Percentiles rank a stretch among this genome's conserved stretches.
phyloP scores from a whole-genome alignment of 2,329 filamentous ascomycete species.

The Endothia cerciana region DNA sequence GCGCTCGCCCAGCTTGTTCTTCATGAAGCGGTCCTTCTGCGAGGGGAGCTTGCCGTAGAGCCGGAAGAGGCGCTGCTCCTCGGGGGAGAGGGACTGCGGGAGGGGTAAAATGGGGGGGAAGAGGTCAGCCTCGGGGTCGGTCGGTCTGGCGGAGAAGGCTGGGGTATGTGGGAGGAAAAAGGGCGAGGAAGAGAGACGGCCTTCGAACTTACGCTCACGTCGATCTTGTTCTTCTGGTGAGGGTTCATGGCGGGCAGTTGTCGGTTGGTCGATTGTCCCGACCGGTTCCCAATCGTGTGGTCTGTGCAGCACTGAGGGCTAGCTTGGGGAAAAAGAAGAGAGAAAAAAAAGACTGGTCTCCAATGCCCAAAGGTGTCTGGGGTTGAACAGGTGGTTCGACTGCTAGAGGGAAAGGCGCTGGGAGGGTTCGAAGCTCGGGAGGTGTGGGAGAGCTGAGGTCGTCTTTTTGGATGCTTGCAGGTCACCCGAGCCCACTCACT shows the following conservation, averaged over 20 bases:
- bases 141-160: neutral
- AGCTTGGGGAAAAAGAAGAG: too few relatives aligned
- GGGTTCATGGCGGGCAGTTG: slow-evolving; percentile 74
- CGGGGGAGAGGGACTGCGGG: slow-evolving; percentile 80
- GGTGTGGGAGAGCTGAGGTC: slow-evolving; percentile 15
- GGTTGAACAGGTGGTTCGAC: neutral
- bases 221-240: slow-evolving; percentile 97
- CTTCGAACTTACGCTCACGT: slow-evolving; percentile 76
- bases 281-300: neutral
- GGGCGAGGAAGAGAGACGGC: slow-evolving; percentile 24
- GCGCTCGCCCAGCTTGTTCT: slow-evolving; percentile 92
- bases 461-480: slow-evolving; percentile 14
- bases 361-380: neutral
- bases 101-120: neutral
- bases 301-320: slow-evolving; percentile 3
- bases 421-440: neutral
- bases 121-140: neutral
- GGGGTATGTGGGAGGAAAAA: too few relatives aligned
- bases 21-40: slow-evolving; percentile 94
- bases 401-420: slow-evolving; percentile 7
- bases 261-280: slow-evolving; percentile 1
- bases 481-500: slow-evolving; percentile 9
- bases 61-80: slow-evolving; percentile 95
- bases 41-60: slow-evolving; percentile 98
- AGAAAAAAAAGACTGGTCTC: too few relatives aligned